A percentile compares a stretch with the other conserved stretches of the same genome.
Conservation (phyloP, 1,139 yeast species). For the Suhomyces ambrosiae region DNA sequence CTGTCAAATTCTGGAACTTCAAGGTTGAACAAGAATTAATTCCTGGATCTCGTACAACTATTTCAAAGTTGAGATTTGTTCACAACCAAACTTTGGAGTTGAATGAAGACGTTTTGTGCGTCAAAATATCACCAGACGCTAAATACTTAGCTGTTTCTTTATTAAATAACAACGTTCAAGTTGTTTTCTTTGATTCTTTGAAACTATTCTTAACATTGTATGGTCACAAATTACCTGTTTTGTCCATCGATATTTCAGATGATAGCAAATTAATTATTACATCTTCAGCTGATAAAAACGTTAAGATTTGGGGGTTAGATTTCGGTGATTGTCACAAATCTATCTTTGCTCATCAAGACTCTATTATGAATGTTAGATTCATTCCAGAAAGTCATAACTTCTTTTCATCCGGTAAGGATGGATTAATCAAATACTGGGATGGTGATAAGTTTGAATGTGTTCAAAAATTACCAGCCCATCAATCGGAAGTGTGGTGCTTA, state of each 20-base stretch:
- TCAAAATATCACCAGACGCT: slow-evolving; percentile 80
- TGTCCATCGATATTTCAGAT: slow-evolving; percentile 83
- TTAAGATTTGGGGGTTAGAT: slow-evolving; percentile 97
- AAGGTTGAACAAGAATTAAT: slow-evolving; percentile 64
- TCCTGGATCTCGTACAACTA: slow-evolving; percentile 64
- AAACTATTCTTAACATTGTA: slow-evolving; percentile 86
- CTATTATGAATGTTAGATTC: slow-evolving; percentile 85
- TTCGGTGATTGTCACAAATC: slow-evolving; percentile 99
- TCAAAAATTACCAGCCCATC: slow-evolving; percentile 86
- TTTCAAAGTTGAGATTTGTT: slow-evolving; percentile 58
- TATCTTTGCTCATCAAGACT: slow-evolving; percentile 94
- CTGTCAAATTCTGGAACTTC: slow-evolving; percentile 88
- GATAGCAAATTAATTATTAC: slow-evolving; percentile 88
- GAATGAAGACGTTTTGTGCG: slow-evolving; percentile 80
- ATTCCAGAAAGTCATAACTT: slow-evolving; percentile 85
- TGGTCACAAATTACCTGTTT: slow-evolving; percentile 94
- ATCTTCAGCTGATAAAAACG: slow-evolving; percentile 95
- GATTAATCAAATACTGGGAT: slow-evolving; percentile 92
- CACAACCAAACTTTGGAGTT: slow-evolving; percentile 84
- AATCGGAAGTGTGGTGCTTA: slow-evolving; percentile 90
- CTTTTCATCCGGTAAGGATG: slow-evolving; percentile 89
- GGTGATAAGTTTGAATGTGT: slow-evolving; percentile 95
- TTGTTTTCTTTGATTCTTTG: slow-evolving; percentile 81
- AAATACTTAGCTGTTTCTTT: slow-evolving; percentile 80
- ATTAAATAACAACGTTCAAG: slow-evolving; percentile 91